Evolutionary conservation across 371 early-diverging fungal genomes (phyloP).

Genomic region (Dipsacomyces acuminosporus): DNA sequence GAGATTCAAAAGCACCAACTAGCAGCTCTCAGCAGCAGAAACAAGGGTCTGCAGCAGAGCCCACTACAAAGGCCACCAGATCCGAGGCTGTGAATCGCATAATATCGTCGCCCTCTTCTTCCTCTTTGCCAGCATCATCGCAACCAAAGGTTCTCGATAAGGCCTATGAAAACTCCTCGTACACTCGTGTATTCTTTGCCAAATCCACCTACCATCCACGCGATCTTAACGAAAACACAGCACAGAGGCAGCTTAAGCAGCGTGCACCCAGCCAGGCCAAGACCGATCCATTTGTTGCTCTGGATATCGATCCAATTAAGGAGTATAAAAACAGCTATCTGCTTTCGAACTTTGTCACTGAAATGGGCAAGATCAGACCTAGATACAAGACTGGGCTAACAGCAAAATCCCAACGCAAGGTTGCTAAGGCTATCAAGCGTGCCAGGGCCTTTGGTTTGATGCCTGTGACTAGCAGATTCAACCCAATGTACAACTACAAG

Average conservation of each 20-base stretch:
- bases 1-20: too few species aligned
- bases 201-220: slow-evolving; percentile 34
- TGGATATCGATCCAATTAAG: slow-evolving; percentile 65
- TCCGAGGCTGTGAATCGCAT: slow-evolving; percentile 1
- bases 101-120: not conserved
- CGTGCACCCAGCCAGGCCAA: slow-evolving; percentile 9
- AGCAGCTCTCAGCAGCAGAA: too few species aligned
- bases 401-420: slow-evolving; percentile 71
- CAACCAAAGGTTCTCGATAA: not conserved
- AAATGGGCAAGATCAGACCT: slow-evolving; percentile 76
- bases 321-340: slow-evolving; percentile 72
- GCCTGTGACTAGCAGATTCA: slow-evolving; percentile 30
- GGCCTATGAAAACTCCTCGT: slow-evolving; percentile 15
- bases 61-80: too few species aligned
- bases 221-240: slow-evolving; percentile 26
- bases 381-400: slow-evolving; percentile 65
- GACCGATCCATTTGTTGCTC: slow-evolving; percentile 58
- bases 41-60: too few species aligned
- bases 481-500: slow-evolving; percentile 14
- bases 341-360: slow-evolving; percentile 69
- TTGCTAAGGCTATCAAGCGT: slow-evolving; percentile 78
- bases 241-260: not conserved
- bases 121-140: not conserved
- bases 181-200: slow-evolving; percentile 7
- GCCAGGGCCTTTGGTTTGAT: slow-evolving; percentile 74